A percentile compares a stretch with the other conserved stretches of the same genome.
These are phyloP conservation scores for Pseudogymnoascus pannorum DNA, from an alignment of 2,329 filamentous ascomycete species.

Conservation along the genomic window DNA sequence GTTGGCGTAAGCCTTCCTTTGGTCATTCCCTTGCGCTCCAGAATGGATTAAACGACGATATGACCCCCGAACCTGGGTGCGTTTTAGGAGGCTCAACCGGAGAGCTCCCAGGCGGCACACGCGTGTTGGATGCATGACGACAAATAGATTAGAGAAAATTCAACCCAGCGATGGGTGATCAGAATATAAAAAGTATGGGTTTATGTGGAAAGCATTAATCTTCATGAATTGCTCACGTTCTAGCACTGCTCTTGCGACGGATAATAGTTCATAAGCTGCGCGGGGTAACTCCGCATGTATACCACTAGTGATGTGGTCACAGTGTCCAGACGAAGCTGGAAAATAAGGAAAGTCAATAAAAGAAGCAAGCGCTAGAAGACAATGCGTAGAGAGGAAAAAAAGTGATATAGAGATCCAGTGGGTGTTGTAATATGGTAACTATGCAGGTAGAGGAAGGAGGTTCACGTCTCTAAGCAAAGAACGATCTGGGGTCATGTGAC, in stretches of 20 bases:
- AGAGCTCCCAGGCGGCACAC: neutral
- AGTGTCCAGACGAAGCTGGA: neutral
- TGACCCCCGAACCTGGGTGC: neutral
- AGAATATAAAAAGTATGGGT: neutral
- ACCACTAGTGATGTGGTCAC: neutral
- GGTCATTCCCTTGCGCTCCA: neutral
- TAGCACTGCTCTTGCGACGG: neutral
- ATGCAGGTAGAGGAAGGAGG: neutral
- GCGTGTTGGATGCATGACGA: neutral
- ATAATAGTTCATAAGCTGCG: neutral
- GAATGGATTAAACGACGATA: neutral
- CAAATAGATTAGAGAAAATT: neutral
- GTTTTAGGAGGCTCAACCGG: neutral
- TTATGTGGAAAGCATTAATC: neutral
- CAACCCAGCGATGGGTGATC: neutral
- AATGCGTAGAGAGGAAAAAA: neutral
- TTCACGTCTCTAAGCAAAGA: neutral
- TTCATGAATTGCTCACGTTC: slow-evolving; percentile 1
- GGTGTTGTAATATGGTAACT: neutral
- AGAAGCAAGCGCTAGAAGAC: neutral
- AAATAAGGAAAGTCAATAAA: neutral
- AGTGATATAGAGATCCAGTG: neutral
- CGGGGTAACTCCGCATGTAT: neutral
- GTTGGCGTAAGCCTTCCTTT: neutral
- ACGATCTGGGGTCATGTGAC: neutral